Base-by-base conservation (phyloP, 2,329 filamentous ascomycete genomes). In the Cladophialophora yegresii region DNA sequence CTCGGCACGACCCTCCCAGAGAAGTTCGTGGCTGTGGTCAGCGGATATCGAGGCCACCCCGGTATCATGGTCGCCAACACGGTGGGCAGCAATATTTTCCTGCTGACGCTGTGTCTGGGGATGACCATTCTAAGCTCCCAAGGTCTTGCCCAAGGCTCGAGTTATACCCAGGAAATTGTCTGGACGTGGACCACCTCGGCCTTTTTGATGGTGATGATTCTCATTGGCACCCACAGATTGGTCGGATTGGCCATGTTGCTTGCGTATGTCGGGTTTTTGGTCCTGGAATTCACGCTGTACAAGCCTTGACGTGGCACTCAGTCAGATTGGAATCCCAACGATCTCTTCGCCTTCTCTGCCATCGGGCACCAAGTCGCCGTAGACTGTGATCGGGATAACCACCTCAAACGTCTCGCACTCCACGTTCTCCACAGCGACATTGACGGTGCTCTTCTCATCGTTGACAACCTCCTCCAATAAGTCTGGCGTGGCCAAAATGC, bases 391-490 rank as follows among this genome's bases (percentile, higher is more conserved):
- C 28, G 92, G 92, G 53, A 96, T 91, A 36, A 87, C 86, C 53
- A 96, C 90, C 76, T 96, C 92, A 77, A 96, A 96, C 72, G 90
- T 96, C 79, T 96, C 92, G 71, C 91, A 93, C 8, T 87, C 84
- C 58, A 96, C 73, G 67, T 87, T 87, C 78, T 96, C 91, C 57
- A 89, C 85, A 0, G 91, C 90, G 16, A 92, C 90, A 58, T 93
- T 81, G 13, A 95, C 84, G 0, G 88, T 85, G 1, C 91, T 91
- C 49, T 91, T 83, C 69, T 96, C 91, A 73, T 96, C 92, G 57
- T 85, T 84, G 6, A 88, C 88, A 10, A 95, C 85, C 71, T 91
- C 86, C 74, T 96, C 93, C 47, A 96, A 77, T n/a, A 96, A 76
- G 3, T 84, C 82, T 61, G 81, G 79, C 1, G 75, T 76, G 23